A percentile compares a stretch with the other conserved stretches of the same genome.
Conservation (phyloP, 345 rosid genomes). For the Nephelium lappaceum region DNA sequence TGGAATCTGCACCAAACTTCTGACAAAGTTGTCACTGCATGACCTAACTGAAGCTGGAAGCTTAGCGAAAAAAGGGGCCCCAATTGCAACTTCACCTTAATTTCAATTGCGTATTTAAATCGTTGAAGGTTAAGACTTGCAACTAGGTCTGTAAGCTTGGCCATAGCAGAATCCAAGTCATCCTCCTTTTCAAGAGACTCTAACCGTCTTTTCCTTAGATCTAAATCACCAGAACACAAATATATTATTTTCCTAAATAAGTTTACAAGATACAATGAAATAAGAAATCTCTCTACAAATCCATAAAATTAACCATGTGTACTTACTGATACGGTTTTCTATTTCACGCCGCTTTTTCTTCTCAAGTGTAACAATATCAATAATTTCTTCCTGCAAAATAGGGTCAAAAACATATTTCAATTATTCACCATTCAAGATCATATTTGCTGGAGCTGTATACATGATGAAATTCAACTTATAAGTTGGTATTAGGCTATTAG, state of each 20-base stretch:
- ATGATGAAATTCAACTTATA: constrained; percentile 2
- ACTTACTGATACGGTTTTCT: constrained; percentile 57
- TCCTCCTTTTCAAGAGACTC: constrained; percentile 63
- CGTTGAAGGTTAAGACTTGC: constrained; percentile 53
- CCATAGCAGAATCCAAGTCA: constrained; percentile 61
- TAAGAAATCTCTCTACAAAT: background rate
- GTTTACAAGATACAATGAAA: constrained; percentile 2
- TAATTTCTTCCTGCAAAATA: constrained; percentile 67
- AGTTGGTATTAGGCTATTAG: background rate
- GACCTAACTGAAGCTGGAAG: background rate
- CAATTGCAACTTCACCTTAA: constrained; percentile 51
- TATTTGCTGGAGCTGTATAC: constrained; percentile 5
- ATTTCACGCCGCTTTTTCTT: constrained; percentile 57
- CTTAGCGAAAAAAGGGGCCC: constrained; percentile 4
- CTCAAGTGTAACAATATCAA: constrained; percentile 37
- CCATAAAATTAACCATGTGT: constrained; percentile 7
- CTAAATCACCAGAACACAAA: constrained; percentile 31
- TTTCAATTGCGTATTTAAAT: constrained; percentile 44
- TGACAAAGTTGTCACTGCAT: background rate
- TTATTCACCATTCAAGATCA: constrained; percentile 2
- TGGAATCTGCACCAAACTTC: background rate
- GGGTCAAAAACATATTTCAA: constrained; percentile 4
- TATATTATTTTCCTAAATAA: background rate
- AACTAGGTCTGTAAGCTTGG: constrained; percentile 64
- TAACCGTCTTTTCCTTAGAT: constrained; percentile 64